phyloP scores from a whole-genome alignment of 2,329 filamentous ascomycete genomes.

The Eurotiales sp. region DNA sequence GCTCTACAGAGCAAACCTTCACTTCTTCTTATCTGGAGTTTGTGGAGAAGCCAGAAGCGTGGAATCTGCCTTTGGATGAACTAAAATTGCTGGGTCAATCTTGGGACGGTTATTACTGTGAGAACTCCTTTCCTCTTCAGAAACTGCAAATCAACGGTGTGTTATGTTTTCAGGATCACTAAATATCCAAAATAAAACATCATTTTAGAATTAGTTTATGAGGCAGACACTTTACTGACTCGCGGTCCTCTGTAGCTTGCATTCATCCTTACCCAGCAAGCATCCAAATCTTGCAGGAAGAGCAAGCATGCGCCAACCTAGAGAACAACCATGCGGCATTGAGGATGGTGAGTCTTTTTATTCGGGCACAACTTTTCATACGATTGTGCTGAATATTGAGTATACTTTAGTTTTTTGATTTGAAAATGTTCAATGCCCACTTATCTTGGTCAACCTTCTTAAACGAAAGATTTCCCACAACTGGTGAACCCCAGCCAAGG shows the following conservation, averaged over 20 bases:
- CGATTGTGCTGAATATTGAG: neutral
- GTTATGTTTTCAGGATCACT: no score
- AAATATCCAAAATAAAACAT: no score
- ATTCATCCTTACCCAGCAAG: slow-evolving; percentile 31
- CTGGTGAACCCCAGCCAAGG: slow-evolving; percentile 6
- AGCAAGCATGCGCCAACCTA: slow-evolving; percentile 35
- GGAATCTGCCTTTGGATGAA: slow-evolving; percentile 14
- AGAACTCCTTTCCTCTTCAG: slow-evolving; percentile 12
- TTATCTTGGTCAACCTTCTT: slow-evolving; percentile 28
- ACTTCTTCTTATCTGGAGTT: slow-evolving; percentile 19
- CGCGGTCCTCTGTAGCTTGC: slow-evolving; percentile 25
- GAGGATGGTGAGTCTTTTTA: neutral
- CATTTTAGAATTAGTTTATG: neutral
- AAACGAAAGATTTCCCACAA: slow-evolving; percentile 20
- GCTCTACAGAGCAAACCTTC: slow-evolving; percentile 25
- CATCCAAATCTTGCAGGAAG: slow-evolving; percentile 21
- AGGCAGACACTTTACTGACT: neutral
- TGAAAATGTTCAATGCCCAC: slow-evolving; percentile 7
- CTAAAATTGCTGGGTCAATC: slow-evolving; percentile 14
- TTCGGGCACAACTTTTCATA: neutral
- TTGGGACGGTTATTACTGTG: slow-evolving; percentile 37
- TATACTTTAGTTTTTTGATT: neutral
- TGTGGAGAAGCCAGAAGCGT: slow-evolving; percentile 20
- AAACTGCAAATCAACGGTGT: no score
- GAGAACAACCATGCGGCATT: slow-evolving; percentile 15